A percentile compares a stretch with the other conserved stretches of the same genome.
Conservation (phyloP, 2,329 filamentous ascomycete genomes). For the Fusarium sacchari region DNA sequence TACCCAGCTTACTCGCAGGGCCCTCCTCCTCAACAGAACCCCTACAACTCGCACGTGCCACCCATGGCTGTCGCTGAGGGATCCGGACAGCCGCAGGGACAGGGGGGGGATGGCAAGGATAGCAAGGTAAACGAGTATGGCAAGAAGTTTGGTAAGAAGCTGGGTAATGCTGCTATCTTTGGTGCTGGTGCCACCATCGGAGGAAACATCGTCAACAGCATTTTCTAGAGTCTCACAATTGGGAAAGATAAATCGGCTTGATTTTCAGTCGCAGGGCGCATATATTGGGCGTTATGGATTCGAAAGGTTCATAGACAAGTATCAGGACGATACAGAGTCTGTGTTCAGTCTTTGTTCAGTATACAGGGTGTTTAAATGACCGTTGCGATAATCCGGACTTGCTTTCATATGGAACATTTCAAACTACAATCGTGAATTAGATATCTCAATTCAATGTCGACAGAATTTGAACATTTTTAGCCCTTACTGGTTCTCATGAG, state of each 20-base stretch:
- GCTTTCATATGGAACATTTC: too few species aligned
- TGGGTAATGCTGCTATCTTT: conserved; percentile 83
- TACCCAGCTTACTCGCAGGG: conserved; percentile 53
- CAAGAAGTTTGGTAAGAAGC: conserved; percentile 97
- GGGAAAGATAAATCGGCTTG: neutral
- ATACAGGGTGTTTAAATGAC: neutral
- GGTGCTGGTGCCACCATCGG: conserved; percentile 93
- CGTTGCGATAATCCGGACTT: neutral
- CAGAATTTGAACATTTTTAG: neutral
- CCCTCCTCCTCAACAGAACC: conserved; percentile 64
- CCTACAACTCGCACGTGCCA: conserved; percentile 77
- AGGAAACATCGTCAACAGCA: conserved; percentile 88
- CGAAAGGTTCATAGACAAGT: conserved; percentile 8
- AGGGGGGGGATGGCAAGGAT: conserved; percentile 65
- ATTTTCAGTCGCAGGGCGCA: conserved; percentile 4
- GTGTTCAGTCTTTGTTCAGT: neutral
- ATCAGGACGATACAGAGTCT: neutral
- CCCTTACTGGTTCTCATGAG: conserved; percentile 9
- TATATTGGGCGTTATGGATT: conserved; percentile 29
- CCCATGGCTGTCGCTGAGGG: conserved; percentile 76
- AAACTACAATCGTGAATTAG: too few species aligned
- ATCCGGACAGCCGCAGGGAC: conserved; percentile 54
- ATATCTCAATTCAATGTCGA: neutral
- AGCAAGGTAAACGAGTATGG: conserved; percentile 77
- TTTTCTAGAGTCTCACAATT: conserved; percentile 68